These are phyloP conservation scores for Ophiocordyceps sinensis DNA, from an alignment of 2,329 filamentous ascomycete species.

Conservation along the genomic window DNA sequence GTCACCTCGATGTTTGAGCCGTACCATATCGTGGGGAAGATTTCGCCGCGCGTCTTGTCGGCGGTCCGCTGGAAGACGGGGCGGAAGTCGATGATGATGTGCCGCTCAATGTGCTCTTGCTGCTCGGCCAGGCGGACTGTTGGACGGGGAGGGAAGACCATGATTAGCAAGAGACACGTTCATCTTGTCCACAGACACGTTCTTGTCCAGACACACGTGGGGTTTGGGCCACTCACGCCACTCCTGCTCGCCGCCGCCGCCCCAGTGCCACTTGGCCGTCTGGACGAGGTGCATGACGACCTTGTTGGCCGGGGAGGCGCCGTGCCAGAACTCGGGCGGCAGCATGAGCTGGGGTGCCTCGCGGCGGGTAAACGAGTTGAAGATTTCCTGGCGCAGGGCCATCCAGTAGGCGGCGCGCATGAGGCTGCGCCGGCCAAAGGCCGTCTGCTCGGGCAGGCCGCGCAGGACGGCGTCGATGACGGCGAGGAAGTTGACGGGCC, in stretches of 20 bases:
- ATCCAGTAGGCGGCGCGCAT: slow-evolving; percentile 27
- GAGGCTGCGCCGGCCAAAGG: slow-evolving; percentile 20
- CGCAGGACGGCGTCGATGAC: slow-evolving; percentile 24
- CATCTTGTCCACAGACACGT: neutral
- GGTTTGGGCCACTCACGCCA: slow-evolving; percentile 16
- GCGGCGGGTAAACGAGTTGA: slow-evolving; percentile 23
- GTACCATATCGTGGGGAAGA: slow-evolving; percentile 25
- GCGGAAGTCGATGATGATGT: slow-evolving; percentile 16
- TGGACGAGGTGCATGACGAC: slow-evolving; percentile 26
- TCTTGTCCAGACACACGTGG: neutral
- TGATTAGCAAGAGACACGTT: neutral
- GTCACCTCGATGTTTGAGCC: slow-evolving; percentile 23
- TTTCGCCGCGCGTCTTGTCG: slow-evolving; percentile 21
- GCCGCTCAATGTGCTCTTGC: slow-evolving; percentile 19
- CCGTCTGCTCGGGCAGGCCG: slow-evolving; percentile 19
- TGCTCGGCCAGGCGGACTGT: slow-evolving; percentile 19
- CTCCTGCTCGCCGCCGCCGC: slow-evolving; percentile 18
- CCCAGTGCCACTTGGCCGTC: slow-evolving; percentile 26
- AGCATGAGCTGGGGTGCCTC: slow-evolving; percentile 23
- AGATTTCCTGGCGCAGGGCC: slow-evolving; percentile 25
- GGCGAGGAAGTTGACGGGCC: slow-evolving; percentile 21
- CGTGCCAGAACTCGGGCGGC: slow-evolving; percentile 17
- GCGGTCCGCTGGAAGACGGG: slow-evolving; percentile 19
- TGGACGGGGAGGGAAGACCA: too few relatives aligned
- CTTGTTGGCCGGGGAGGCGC: slow-evolving; percentile 22